phyloP scores from a whole-genome alignment of 352 stramenopile species.

The Phytopythium cucurbitacearum region DNA sequence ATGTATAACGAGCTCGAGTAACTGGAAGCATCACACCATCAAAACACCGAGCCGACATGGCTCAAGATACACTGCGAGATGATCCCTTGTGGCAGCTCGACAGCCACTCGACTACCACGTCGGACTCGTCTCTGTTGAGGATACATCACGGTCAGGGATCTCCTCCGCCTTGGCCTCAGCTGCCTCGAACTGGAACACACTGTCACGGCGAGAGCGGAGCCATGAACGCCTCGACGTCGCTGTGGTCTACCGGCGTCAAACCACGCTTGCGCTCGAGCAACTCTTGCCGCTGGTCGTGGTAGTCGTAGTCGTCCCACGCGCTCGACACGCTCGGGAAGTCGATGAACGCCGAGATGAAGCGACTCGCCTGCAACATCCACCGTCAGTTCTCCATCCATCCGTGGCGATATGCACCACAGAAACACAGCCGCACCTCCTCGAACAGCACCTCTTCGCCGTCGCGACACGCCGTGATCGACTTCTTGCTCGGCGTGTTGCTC shows the following conservation, averaged over 20 bases:
- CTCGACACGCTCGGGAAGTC: conserved; percentile 50
- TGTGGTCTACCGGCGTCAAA: conserved; percentile 13
- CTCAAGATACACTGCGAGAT: too few species aligned
- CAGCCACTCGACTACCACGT: too few species aligned
- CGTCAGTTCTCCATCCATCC: conserved; percentile 6
- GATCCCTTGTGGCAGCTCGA: too few species aligned
- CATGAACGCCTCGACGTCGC: conserved; percentile 3
- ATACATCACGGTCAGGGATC: too few species aligned
- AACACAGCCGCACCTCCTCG: conserved; percentile 40
- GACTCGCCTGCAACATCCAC: conserved; percentile 35
- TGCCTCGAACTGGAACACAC: too few species aligned
- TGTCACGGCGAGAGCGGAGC: background rate
- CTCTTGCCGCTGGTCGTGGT: conserved; percentile 57
- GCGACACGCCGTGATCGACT: conserved; percentile 74
- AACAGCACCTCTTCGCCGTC: conserved; percentile 78
- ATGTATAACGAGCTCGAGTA: too few species aligned
- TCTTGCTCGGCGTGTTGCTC: conserved; percentile 74
- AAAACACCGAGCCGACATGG: too few species aligned
- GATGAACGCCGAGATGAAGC: conserved; percentile 62
- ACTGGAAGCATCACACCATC: too few species aligned
- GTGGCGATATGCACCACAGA: background rate
- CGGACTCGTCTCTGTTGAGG: too few species aligned
- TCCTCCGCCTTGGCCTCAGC: too few species aligned
- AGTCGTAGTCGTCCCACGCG: conserved; percentile 68
- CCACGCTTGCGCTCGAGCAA: conserved; percentile 52